Percentiles rank a stretch among this genome's conserved stretches.
Evolutionary conservation across 306 rosid species (phyloP).

Genomic region (Medicago lupulina): DNA sequence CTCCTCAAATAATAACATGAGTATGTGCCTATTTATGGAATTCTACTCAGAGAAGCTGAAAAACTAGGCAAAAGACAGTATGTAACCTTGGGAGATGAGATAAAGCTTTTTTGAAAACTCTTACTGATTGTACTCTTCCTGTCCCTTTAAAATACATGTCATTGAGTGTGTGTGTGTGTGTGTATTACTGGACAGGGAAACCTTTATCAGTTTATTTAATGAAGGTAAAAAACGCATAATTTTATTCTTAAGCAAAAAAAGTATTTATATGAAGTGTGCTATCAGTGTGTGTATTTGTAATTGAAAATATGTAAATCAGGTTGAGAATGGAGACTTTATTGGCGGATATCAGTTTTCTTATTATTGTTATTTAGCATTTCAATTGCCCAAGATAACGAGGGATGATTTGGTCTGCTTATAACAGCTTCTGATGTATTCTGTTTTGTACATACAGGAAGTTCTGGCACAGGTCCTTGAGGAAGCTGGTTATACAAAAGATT

Average conservation of each 20-base stretch:
- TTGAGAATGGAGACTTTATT: slow-evolving; percentile 19
- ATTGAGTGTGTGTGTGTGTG: slow-evolving; percentile 3
- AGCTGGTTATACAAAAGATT: slow-evolving; percentile 71
- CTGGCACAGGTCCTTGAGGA: slow-evolving; percentile 78
- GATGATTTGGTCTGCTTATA: slow-evolving; percentile 34
- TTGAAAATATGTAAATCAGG: slow-evolving; percentile 29
- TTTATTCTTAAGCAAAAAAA: slow-evolving; percentile 22
- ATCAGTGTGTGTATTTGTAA: neutral
- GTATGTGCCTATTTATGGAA: slow-evolving; percentile 3
- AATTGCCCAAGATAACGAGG: slow-evolving; percentile 27
- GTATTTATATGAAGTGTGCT: slow-evolving; percentile 8
- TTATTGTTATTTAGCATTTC: slow-evolving; percentile 30
- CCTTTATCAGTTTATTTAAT: neutral
- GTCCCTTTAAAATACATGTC: neutral
- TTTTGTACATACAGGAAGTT: slow-evolving; percentile 61
- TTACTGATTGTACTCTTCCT: slow-evolving; percentile 15
- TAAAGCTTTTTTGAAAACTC: slow-evolving; percentile 21
- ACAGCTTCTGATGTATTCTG: slow-evolving; percentile 31
- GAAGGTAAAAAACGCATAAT: slow-evolving; percentile 13
- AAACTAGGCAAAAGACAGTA: slow-evolving; percentile 11
- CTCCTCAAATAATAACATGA: slow-evolving; percentile 6
- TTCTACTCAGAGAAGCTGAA: neutral
- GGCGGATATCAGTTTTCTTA: slow-evolving; percentile 29
- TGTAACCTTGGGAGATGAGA: slow-evolving; percentile 18
- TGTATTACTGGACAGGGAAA: slow-evolving; percentile 4